Conservation (phyloP, 2,329 filamentous ascomycete species). For the Aspergillus novoparasiticus region DNA sequence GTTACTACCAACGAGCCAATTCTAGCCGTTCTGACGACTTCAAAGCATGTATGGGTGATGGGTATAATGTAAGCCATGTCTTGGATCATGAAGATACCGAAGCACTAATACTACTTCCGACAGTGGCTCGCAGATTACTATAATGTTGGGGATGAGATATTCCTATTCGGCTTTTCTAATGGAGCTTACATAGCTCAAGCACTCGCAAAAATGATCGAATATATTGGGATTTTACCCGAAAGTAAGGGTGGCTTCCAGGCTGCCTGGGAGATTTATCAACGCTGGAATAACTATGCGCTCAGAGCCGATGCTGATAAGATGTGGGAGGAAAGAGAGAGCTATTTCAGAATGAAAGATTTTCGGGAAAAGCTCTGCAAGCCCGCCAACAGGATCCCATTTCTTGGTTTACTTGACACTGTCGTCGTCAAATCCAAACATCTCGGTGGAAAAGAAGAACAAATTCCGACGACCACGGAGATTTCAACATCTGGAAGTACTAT, state of each 20-base stretch:
- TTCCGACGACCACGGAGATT: neutral
- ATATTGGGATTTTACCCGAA: neutral
- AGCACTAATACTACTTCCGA: neutral
- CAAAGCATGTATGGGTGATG: neutral
- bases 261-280: neutral
- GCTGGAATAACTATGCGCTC: neutral
- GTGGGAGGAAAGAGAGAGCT: neutral
- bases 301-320: neutral
- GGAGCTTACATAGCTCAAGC: neutral
- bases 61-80: neutral
- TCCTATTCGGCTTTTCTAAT: neutral
- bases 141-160: neutral
- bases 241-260: neutral
- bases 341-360: neutral
- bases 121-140: constrained; percentile 1
- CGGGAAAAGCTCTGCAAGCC: neutral
- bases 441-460: neutral
- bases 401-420: neutral
- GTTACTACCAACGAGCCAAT: neutral
- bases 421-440: neutral
- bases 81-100: neutral
- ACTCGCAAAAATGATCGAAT: neutral
- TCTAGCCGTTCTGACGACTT: neutral
- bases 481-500: neutral
- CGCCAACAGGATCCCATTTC: neutral